Evolutionary conservation across 2,329 filamentous ascomycete genomes (phyloP), one percentile per base, ranked within the genome.

Genomic region (Venturia carpophila): DNA sequence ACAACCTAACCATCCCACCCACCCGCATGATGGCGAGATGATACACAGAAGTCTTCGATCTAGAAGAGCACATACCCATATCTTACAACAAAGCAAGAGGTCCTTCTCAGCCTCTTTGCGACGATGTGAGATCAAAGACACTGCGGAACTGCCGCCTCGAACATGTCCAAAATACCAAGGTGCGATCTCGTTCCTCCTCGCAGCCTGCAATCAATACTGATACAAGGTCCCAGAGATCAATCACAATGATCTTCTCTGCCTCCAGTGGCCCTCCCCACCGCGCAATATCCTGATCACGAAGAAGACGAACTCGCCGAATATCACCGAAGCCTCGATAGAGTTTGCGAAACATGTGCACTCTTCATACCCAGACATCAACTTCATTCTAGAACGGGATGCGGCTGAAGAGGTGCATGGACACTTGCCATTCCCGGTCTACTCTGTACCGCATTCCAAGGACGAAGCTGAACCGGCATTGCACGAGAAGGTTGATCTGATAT

Each of bases 401-500:
- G 92, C 93, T 3, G 74, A 82, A 6, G 82, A 87, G 67, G 79
- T 97, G 41, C 90, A 95, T 73, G 79, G 85, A 3, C 79, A 79
- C 1, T 80, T 97, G 5, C 76, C 85, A 4, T 92, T 92, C 68
- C 89, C 92, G 5, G 82, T 95, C 49, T 92, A 91, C 72, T 60
- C 65, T 24, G 56, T 47, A 7, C 34, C 64, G 39, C n/a, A 19
- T 11, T 39, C 55, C 30, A 52, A 49, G 27, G 37, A 60, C 34
- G 19, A 43, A 19, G 27, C 45, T 37, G 34, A 42, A n/a, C 30
- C 39, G 13, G 47, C 39, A 15, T 85, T 94, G 64, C 85, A 91
- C 49, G 80, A 86, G 66, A 96, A 94, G 77, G 88, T 95, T 66
- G 94, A 99, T 72, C 81, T 97, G 66, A 88, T 93, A 27, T 87